Evolutionary conservation across 208 protist species (phyloP).

Genomic region (Phytomonas sp.): DNA sequence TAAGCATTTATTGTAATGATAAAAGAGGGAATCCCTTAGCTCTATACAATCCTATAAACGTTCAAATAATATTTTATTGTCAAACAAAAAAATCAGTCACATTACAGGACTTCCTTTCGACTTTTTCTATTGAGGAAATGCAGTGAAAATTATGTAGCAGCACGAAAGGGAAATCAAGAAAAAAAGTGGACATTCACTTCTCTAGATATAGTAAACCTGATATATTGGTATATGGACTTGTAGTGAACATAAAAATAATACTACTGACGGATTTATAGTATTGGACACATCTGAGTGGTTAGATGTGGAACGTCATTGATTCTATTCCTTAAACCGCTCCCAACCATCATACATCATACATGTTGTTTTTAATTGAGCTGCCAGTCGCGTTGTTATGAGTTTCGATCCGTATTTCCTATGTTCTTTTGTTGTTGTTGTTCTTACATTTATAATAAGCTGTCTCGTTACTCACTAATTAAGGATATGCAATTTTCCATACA

Average conservation of each 20-base stretch:
- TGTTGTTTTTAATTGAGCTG: not conserved
- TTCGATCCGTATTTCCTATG: not conserved
- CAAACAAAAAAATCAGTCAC: slow-evolving; percentile 4
- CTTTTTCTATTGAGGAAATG: not conserved
- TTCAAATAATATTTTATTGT: not conserved
- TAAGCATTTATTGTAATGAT: not conserved
- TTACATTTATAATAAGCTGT: not conserved
- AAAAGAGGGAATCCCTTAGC: not conserved
- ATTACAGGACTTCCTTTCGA: not conserved
- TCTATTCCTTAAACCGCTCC: not conserved
- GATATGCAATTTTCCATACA: not conserved
- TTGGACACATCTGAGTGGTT: not conserved
- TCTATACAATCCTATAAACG: not conserved
- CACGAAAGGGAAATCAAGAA: not conserved
- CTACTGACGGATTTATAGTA: not conserved
- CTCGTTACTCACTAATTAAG: not conserved
- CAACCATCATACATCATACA: not conserved
- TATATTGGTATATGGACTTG: not conserved
- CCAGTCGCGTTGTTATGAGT: not conserved
- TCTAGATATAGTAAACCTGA: not conserved
- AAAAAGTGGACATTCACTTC: not conserved
- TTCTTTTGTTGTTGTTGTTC: not conserved
- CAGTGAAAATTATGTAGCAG: not conserved
- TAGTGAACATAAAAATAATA: not conserved
- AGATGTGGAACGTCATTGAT: not conserved